phyloP scores from a whole-genome alignment of 148 eudicot genomes.

The Rhododendron mucronatum region DNA sequence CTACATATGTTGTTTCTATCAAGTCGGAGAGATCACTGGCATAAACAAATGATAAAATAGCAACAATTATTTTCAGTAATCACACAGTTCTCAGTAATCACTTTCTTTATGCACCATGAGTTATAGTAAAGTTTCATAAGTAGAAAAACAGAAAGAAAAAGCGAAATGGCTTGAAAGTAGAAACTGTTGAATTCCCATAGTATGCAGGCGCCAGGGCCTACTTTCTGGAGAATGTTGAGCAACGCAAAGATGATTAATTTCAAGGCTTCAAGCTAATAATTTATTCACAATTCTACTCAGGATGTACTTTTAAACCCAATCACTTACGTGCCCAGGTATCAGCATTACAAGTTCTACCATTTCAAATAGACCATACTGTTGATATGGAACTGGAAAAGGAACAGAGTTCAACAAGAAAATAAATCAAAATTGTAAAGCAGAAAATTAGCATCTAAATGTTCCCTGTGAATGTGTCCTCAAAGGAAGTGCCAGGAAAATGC shows the following conservation, averaged over 20 bases:
- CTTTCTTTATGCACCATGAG: not conserved
- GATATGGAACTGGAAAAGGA: not conserved
- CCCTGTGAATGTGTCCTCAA: not conserved
- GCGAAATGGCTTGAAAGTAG: not conserved
- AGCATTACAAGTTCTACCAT: not conserved
- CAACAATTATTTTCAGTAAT: not conserved
- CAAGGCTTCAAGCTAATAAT: not conserved
- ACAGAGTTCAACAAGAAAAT: not conserved
- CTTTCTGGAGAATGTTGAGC: not conserved
- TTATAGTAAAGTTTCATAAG: not conserved
- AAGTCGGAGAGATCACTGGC: conserved; percentile 88
- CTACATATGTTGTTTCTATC: conserved; percentile 72
- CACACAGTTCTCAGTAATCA: not conserved
- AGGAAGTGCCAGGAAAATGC: not conserved
- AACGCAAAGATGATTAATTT: not conserved
- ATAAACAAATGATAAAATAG: conserved; percentile 14
- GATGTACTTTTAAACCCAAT: not conserved
- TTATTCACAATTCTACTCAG: not conserved
- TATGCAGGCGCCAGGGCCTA: not conserved
- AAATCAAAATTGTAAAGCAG: not conserved
- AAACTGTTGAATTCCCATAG: not conserved
- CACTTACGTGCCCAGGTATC: not conserved
- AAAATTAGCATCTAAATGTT: not conserved
- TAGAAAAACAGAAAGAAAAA: not conserved
- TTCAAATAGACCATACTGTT: not conserved